Conservation (phyloP, 2,329 filamentous ascomycete species). For the Trichophyton schoenleinii region DNA sequence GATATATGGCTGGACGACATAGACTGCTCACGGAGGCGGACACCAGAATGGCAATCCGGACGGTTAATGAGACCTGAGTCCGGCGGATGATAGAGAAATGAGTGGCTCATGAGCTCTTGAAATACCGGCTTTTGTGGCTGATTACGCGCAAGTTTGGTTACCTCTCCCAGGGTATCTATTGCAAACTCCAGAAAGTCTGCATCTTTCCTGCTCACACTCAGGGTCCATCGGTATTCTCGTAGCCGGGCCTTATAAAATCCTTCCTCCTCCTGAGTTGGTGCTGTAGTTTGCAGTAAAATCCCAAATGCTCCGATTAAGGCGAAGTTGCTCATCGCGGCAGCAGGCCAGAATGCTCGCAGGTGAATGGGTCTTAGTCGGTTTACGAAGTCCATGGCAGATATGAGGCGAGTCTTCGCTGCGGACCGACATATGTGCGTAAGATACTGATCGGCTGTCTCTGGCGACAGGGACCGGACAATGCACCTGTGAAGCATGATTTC, state of each 20-base stretch:
- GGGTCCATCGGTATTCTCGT: slow-evolving; percentile 86
- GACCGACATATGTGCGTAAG: slow-evolving; percentile 85
- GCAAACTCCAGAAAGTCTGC: slow-evolving; percentile 47
- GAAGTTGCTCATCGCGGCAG: slow-evolving; percentile 53
- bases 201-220: slow-evolving; percentile 71
- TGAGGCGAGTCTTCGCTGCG: slow-evolving; percentile 84
- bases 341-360: slow-evolving; percentile 72
- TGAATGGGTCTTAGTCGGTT: slow-evolving; percentile 80
- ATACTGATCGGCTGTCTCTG: slow-evolving; percentile 55
- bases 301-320: slow-evolving; percentile 91
- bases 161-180: slow-evolving; percentile 66
- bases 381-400: slow-evolving; percentile 94
- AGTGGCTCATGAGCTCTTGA: slow-evolving; percentile 27
- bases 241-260: slow-evolving; percentile 81
- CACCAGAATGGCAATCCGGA: not conserved
- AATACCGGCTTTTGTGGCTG: slow-evolving; percentile 59
- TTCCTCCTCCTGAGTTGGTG: slow-evolving; percentile 73
- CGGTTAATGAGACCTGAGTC: not conserved
- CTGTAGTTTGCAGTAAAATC: slow-evolving; percentile 76
- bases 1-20: not conserved
- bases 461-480: slow-evolving; percentile 67
- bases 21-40: not conserved
- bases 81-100: not conserved
- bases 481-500: slow-evolving; percentile 87
- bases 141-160: slow-evolving; percentile 54